These are phyloP conservation scores for Cucumis melo DNA, from an alignment of 306 rosid species.

Conservation along the genomic window DNA sequence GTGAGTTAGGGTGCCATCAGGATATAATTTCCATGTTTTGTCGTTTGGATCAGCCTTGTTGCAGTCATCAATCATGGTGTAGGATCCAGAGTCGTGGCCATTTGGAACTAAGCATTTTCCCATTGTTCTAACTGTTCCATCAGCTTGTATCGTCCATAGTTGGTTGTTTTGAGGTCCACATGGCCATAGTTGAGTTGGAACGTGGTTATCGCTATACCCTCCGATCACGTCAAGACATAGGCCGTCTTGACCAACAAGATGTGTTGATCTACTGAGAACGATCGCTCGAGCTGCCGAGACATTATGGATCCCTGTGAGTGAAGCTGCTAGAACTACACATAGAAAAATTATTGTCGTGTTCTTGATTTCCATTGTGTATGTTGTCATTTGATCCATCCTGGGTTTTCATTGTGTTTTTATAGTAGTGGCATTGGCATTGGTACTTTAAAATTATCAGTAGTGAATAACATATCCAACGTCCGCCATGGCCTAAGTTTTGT, in stretches of 20 bases:
- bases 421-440: not conserved
- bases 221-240: not conserved
- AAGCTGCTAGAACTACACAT: not conserved
- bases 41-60: not conserved
- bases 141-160: not conserved
- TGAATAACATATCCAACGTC: not conserved
- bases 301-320: not conserved
- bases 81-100: not conserved
- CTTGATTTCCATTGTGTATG: not conserved
- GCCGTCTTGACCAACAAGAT: not conserved
- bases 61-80: not conserved
- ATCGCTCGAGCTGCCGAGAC: not conserved
- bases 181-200: not conserved
- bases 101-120: not conserved
- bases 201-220: not conserved
- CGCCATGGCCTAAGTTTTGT: not conserved
- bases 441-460: not conserved
- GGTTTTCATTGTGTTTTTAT: not conserved
- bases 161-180: not conserved
- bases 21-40: not conserved
- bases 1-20: not conserved
- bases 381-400: not conserved
- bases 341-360: not conserved
- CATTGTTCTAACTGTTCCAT: not conserved
- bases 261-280: not conserved